phyloP scores from a whole-genome alignment of 768 basidiomycete species.

The Rossbeevera mucosa region DNA sequence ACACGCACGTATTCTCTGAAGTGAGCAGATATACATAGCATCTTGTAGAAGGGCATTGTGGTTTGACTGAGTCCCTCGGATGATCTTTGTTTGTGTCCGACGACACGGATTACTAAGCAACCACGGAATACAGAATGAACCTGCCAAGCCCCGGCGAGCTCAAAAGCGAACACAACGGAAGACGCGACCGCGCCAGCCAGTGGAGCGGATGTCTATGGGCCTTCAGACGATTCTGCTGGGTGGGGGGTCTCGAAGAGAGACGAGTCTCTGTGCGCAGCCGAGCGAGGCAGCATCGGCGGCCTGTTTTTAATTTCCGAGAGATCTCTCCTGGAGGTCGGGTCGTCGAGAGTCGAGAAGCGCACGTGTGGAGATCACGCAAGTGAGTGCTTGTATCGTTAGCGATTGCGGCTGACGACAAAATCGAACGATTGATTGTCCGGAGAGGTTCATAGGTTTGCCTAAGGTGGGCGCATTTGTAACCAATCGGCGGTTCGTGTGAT shows the following conservation, averaged over 20 bases:
- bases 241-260: background rate
- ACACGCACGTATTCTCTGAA: slow-evolving; percentile 63
- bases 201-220: too few species aligned
- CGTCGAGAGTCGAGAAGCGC: slow-evolving; percentile 3
- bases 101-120: slow-evolving; percentile 17
- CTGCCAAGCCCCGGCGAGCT: background rate
- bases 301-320: slow-evolving; percentile 25
- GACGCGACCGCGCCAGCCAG: background rate
- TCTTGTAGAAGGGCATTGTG: slow-evolving; percentile 82
- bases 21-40: slow-evolving; percentile 80
- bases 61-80: background rate
- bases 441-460: background rate
- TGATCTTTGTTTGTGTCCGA: background rate
- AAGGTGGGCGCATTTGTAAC: slow-evolving; percentile 23
- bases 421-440: background rate
- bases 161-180: background rate
- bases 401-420: background rate
- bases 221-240: too few species aligned
- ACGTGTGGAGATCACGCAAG: slow-evolving; percentile 4
- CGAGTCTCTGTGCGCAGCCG: background rate
- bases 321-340: background rate
- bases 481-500: slow-evolving; percentile 20
- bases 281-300: slow-evolving; percentile 10
- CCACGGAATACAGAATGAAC: background rate
- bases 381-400: background rate